Evolutionary conservation across 108 stramenopile species (phyloP).

Genomic region (Nitzschia sp.): DNA sequence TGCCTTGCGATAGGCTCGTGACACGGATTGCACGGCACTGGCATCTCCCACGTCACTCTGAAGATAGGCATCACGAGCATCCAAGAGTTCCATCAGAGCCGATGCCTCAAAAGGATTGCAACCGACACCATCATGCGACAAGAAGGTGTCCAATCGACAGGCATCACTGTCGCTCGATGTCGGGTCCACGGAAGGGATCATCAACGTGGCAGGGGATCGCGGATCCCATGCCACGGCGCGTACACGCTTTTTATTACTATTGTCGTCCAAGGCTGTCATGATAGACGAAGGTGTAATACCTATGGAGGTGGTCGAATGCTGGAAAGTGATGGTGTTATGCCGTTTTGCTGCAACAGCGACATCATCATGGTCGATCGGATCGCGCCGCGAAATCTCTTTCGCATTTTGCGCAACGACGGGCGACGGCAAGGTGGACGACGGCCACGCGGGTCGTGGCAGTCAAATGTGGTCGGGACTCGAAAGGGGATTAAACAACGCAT

Average conservation of each 20-base stretch:
- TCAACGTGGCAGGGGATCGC: constrained; percentile 28
- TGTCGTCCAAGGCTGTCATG: too few relatives aligned
- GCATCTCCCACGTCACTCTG: constrained; percentile 4
- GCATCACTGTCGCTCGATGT: neutral
- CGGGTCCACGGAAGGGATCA: constrained; percentile 22
- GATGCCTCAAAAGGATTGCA: constrained; percentile 60
- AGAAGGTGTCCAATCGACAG: constrained; percentile 15
- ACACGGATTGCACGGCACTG: constrained; percentile 18
- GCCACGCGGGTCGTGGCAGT: too few relatives aligned
- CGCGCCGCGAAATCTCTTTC: too few relatives aligned
- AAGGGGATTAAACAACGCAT: too few relatives aligned
- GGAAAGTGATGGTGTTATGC: neutral
- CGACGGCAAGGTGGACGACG: too few relatives aligned
- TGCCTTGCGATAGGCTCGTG: constrained; percentile 53
- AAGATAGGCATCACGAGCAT: constrained; percentile 55
- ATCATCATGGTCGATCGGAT: too few relatives aligned
- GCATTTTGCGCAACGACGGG: too few relatives aligned
- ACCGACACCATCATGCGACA: constrained; percentile 60
- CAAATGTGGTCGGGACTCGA: too few relatives aligned
- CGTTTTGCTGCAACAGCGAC: too few relatives aligned
- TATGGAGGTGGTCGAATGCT: too few relatives aligned
- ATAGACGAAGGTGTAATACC: too few relatives aligned
- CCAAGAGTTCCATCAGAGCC: constrained; percentile 60
- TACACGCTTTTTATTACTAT: neutral
- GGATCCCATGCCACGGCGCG: constrained; percentile 42